A percentile compares a stretch with the other conserved stretches of the same genome.
These are phyloP conservation scores for Rhododendron vialii DNA, from an alignment of 148 eudicot species.

Conservation along the genomic window DNA sequence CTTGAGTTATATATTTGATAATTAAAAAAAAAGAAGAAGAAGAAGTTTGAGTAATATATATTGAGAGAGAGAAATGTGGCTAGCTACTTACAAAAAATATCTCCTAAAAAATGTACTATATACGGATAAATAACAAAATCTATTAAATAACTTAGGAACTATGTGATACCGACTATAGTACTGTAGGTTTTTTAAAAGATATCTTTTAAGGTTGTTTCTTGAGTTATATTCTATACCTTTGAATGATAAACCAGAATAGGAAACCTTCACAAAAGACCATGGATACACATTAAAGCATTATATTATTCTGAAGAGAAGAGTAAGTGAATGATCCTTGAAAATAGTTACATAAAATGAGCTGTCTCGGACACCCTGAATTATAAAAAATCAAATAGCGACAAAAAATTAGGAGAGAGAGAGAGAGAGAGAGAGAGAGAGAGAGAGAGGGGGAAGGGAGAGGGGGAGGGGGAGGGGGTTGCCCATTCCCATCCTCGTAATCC, in stretches of 20 bases:
- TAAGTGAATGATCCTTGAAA: constrained; percentile 1
- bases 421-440: neutral
- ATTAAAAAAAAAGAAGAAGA: too few relatives aligned
- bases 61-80: neutral
- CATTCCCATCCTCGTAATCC: neutral
- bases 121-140: neutral
- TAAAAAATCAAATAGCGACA: neutral
- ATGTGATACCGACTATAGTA: neutral
- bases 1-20: neutral
- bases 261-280: neutral
- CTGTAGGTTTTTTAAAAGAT: constrained; percentile 2
- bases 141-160: neutral
- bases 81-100: neutral
- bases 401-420: neutral
- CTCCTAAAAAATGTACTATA: neutral
- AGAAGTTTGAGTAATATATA: neutral
- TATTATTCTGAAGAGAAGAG: neutral
- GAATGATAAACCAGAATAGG: neutral
- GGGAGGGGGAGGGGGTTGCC: too few relatives aligned
- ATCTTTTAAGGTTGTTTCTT: constrained; percentile 12
- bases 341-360: constrained; percentile 13
- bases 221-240: neutral
- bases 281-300: neutral
- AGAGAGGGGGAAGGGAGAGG: too few relatives aligned
- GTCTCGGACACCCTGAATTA: too few relatives aligned